Evolutionary conservation across 306 rosid species (phyloP), one percentile per base, ranked within the genome.

Genomic region (Geum urbanum): DNA sequence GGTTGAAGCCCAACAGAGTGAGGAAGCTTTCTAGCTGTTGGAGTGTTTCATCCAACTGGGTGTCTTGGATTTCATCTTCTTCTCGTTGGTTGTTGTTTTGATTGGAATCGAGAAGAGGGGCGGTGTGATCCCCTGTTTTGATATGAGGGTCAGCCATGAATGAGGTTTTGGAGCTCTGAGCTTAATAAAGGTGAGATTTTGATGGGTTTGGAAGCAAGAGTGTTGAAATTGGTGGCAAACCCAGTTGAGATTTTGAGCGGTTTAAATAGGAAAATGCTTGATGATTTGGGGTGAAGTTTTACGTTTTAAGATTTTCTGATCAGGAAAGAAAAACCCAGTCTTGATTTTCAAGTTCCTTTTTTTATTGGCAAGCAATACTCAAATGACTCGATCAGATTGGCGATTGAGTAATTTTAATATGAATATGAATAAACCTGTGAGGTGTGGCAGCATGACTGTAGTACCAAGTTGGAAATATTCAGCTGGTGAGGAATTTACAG

Each of bases 1-100:
- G 92, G 35, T 74, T 73, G 59, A 84, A 88, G 3, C 97, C 96
- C 9, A 91, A 76, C n/a, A 81, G 9, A 12, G 83, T 66, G 1
- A 90, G 83, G 58, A 78, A 78, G 3, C 7, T 50, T 47, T 91
- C 95, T 11, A 88, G 69, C 40, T 77, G 59, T 15, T 40, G 66
- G 5, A 91, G 86, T 19, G 76, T 78, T 20, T 62, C 71, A 41
- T 87, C 89, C 70, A 91, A 52, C 44, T 39, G 70, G 44, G 54
- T 83, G 7, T 79, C 85, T 9, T 80, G 80, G 45, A 11, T 32
- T 59, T 59, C 64, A 10, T 62, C 67, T 50, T 70, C 60, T 8
- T 57, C 61, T 66, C 22, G 49, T 9, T 49, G 58, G 10, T 6
- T 22, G 49, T 39, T 48, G 69, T 63, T 48, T 19, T 70, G 70